Percentiles rank a stretch among this genome's conserved stretches.
Conservation (phyloP, 192 early-diverging fungal genomes). For the Coemansia reversa region DNA sequence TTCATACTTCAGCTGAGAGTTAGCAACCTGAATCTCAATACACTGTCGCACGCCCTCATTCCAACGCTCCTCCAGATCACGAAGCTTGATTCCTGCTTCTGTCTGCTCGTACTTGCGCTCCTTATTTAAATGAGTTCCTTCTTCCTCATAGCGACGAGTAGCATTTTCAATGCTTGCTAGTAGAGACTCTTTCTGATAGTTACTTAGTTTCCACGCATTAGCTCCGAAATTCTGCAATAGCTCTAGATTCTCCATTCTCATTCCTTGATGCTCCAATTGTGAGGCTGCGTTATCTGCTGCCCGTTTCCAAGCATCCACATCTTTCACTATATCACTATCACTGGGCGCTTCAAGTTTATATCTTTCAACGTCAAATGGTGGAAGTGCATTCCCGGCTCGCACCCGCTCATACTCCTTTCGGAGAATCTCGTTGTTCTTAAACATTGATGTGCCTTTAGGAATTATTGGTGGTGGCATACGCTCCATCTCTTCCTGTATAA, state of each 20-base stretch:
- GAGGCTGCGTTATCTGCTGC: slow-evolving; percentile 46
- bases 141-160: slow-evolving; percentile 13
- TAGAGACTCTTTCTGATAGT: slow-evolving; percentile 44
- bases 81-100: slow-evolving; percentile 34
- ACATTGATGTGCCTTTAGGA: slow-evolving; percentile 27
- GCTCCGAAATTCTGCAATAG: slow-evolving; percentile 51
- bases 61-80: slow-evolving; percentile 35
- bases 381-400: slow-evolving; percentile 19
- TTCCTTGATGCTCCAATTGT: slow-evolving; percentile 51
- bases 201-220: slow-evolving; percentile 47
- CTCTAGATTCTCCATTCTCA: slow-evolving; percentile 44
- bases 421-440: slow-evolving; percentile 35
- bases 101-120: slow-evolving; percentile 43
- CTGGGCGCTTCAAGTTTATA: slow-evolving; percentile 45
- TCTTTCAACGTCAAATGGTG: slow-evolving; percentile 31
- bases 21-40: slow-evolving; percentile 50
- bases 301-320: slow-evolving; percentile 26
- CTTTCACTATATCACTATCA: background rate
- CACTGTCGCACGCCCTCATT: slow-evolving; percentile 37
- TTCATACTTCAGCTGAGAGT: slow-evolving; percentile 19
- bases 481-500: slow-evolving; percentile 45
- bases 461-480: slow-evolving; percentile 32
- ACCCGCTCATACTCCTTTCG: slow-evolving; percentile 51
- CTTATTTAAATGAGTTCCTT: slow-evolving; percentile 37
- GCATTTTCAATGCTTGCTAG: slow-evolving; percentile 25